phyloP scores from a whole-genome alignment of 345 rosid genomes.

The Hirschfeldia incana region DNA sequence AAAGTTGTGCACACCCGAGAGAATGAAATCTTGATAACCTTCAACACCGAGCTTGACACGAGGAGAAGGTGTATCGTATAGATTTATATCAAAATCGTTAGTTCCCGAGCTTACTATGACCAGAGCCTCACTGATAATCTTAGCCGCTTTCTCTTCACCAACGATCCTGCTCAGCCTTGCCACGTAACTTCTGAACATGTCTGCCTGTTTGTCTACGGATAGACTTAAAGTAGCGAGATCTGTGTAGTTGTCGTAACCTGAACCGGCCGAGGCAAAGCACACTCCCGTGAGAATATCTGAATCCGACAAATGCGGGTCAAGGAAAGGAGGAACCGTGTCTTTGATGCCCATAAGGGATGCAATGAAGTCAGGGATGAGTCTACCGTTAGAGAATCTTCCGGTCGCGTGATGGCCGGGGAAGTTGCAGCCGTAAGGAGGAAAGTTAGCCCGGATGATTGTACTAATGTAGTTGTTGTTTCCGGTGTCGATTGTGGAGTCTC shows the following conservation, averaged over 20 bases:
- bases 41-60: slow-evolving; percentile 37
- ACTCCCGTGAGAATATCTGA: slow-evolving; percentile 34
- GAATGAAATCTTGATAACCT: slow-evolving; percentile 56
- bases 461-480: slow-evolving; percentile 41
- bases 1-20: slow-evolving; percentile 20
- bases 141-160: slow-evolving; percentile 44
- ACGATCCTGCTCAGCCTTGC: slow-evolving; percentile 38
- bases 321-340: slow-evolving; percentile 39
- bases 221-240: slow-evolving; percentile 29
- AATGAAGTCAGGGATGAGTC: slow-evolving; percentile 33
- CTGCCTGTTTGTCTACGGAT: slow-evolving; percentile 48
- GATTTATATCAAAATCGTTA: slow-evolving; percentile 54
- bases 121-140: slow-evolving; percentile 44
- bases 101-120: slow-evolving; percentile 60
- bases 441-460: slow-evolving; percentile 13
- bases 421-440: slow-evolving; percentile 40
- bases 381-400: slow-evolving; percentile 44
- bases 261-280: slow-evolving; percentile 39
- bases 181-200: slow-evolving; percentile 42
- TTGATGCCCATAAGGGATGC: slow-evolving; percentile 37
- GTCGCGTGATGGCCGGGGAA: slow-evolving; percentile 36
- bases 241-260: slow-evolving; percentile 35
- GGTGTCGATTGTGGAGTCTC: slow-evolving; percentile 39
- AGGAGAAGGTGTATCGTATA: slow-evolving; percentile 46
- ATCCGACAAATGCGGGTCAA: slow-evolving; percentile 26